Percentiles rank a stretch among this genome's conserved stretches.
These are phyloP conservation scores for Clavariopsis aquatica DNA, from an alignment of 495 filamentous ascomycete genomes.

Conservation along the genomic window DNA sequence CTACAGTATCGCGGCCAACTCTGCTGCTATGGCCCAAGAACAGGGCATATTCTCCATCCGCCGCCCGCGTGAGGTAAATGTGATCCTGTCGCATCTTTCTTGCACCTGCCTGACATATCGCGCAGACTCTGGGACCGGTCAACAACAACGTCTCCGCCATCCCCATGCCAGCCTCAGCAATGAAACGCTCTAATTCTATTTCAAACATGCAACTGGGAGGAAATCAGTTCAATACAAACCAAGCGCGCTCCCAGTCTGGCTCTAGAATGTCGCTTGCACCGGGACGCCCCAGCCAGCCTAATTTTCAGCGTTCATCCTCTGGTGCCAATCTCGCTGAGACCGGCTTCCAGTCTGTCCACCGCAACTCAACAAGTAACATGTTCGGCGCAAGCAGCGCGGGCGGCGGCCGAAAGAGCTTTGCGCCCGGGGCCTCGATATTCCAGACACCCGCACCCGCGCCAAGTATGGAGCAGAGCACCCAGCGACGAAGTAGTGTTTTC, in stretches of 20 bases:
- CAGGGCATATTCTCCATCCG: slow-evolving; percentile 46
- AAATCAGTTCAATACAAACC: slow-evolving; percentile 58
- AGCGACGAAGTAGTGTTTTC: slow-evolving; percentile 87
- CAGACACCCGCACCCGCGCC: slow-evolving; percentile 46
- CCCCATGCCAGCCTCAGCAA: slow-evolving; percentile 86
- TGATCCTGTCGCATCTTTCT: slow-evolving; percentile 15
- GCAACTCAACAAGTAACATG: slow-evolving; percentile 71
- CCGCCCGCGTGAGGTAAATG: slow-evolving; percentile 47
- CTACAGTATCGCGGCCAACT: background rate
- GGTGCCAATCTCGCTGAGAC: slow-evolving; percentile 73
- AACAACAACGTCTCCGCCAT: slow-evolving; percentile 72
- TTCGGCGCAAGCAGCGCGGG: slow-evolving; percentile 57
- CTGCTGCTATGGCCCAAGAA: slow-evolving; percentile 45
- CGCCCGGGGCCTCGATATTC: slow-evolving; percentile 57
- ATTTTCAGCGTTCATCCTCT: slow-evolving; percentile 80
- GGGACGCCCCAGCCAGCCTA: slow-evolving; percentile 75
- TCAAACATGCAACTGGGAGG: slow-evolving; percentile 64
- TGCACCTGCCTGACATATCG: slow-evolving; percentile 9
- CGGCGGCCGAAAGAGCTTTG: slow-evolving; percentile 68
- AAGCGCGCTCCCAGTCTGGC: slow-evolving; percentile 76
- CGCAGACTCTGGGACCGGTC: slow-evolving; percentile 74
- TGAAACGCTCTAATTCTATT: slow-evolving; percentile 90
- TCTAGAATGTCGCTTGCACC: slow-evolving; percentile 83
- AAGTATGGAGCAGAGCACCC: slow-evolving; percentile 50
- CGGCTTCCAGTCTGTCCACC: slow-evolving; percentile 81